Evolutionary conservation across 2,329 filamentous ascomycete genomes (phyloP), one percentile per base, ranked within the genome.

Genomic region (Aspergillus sp.): DNA sequence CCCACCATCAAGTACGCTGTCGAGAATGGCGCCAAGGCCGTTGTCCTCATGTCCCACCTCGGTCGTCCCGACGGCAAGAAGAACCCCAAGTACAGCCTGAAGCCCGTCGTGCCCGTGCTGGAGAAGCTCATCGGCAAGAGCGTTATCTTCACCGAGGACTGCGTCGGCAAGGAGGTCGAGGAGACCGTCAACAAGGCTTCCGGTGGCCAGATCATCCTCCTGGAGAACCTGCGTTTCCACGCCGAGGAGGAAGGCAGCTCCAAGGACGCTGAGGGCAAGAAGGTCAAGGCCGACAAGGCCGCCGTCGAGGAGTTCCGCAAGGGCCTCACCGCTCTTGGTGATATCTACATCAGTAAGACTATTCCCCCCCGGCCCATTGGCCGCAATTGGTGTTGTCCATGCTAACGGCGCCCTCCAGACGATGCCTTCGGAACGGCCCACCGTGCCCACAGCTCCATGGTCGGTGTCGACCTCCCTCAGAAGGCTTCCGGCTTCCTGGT

Each of bases 161-260:
- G 84, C 66, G 93, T 97, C 53, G 94, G 94, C 60, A 80, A 87
- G 57, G 87, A 95, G 76, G 89, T 92, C 50, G 94, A 99, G 82
- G 87, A 88, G 65, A 87, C 88, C 47, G 92, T 97, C 65, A 90
- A 88, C 79, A 87, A 86, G 73, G 90, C 92, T 58, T 82, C 82
- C 50, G 83, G 84, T 64, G 94, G 93, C 64, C 84, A 90, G 67
- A 85, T 99, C 50, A 82, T 99, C 53, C 84, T 99, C 32, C 83
- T 99, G 49, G 94, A 99, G 85, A 99, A 99, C 82, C 79, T 99
- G 76, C 90, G 94, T 63, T 99, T 97, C 84, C 94, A 99, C 77
- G 83, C 90, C 57, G 94, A 99, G 80, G 94, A 99, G 80, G 94
- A 99, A 81, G 94, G 94, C 60, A 95, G 90, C 79, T 88, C 82